A percentile compares a stretch with the other conserved stretches of the same genome.
phyloP scores from a whole-genome alignment of 2,329 filamentous ascomycete species.

The Elsinoe australis region DNA sequence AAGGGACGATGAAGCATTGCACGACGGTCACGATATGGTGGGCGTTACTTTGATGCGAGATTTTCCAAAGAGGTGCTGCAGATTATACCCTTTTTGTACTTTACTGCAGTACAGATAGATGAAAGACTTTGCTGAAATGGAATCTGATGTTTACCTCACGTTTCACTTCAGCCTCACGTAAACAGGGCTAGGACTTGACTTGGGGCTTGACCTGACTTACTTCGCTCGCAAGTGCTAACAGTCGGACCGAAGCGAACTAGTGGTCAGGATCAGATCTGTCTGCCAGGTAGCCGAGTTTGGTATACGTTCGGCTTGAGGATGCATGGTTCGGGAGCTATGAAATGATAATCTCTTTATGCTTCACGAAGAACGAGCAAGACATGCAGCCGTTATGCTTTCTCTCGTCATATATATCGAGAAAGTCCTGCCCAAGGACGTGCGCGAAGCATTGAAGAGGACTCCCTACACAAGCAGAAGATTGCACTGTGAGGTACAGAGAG shows the following conservation, averaged over 20 bases:
- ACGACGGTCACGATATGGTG: slow-evolving; percentile 9
- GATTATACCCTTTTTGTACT: slow-evolving; percentile 13
- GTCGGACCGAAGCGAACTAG: too few relatives aligned
- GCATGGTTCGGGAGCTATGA: not conserved
- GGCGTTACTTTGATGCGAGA: not conserved
- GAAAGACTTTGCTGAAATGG: not conserved
- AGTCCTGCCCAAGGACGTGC: too few relatives aligned
- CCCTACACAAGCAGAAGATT: too few relatives aligned
- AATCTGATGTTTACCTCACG: not conserved
- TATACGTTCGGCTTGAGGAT: not conserved
- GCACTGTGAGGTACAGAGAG: slow-evolving; percentile 13
- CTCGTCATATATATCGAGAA: too few relatives aligned
- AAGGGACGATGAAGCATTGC: not conserved
- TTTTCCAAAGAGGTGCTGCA: slow-evolving; percentile 4
- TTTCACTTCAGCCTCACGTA: too few relatives aligned
- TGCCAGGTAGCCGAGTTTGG: not conserved
- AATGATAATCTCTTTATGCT: not conserved
- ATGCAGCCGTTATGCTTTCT: too few relatives aligned
- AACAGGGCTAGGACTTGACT: too few relatives aligned
- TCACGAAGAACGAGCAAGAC: too few relatives aligned
- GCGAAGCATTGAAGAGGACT: too few relatives aligned
- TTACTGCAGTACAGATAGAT: slow-evolving; percentile 6
- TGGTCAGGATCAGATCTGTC: too few relatives aligned
- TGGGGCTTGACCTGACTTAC: too few relatives aligned
- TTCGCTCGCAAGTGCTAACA: too few relatives aligned